Conservation (phyloP, 2,329 filamentous ascomycete species). For the Eutypella sp. region DNA sequence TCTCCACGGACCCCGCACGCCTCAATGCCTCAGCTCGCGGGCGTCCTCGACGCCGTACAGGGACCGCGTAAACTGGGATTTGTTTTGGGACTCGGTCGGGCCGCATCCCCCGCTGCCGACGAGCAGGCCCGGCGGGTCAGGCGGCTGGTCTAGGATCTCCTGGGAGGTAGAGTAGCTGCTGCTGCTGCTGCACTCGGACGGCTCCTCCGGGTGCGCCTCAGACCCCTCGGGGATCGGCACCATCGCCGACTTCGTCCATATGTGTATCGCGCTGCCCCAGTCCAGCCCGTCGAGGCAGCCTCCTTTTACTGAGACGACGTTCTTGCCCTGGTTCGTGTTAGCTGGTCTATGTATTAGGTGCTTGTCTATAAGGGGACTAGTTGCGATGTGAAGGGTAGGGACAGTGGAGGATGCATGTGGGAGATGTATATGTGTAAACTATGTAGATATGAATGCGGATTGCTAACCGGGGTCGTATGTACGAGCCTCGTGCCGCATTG, state of each 20-base stretch:
- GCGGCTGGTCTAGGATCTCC: conserved; percentile 44
- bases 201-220: conserved; percentile 52
- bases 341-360: conserved; percentile 1
- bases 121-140: conserved; percentile 21
- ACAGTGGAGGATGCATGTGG: too few species aligned
- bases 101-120: conserved; percentile 28
- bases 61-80: not conserved
- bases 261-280: conserved; percentile 57
- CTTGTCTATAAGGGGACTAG: not conserved
- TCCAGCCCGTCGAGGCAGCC: conserved; percentile 61
- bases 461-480: conserved; percentile 52
- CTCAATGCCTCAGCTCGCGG: conserved; percentile 23
- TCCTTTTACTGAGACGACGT: conserved; percentile 61
- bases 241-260: conserved; percentile 64
- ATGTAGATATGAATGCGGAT: not conserved
- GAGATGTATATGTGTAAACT: too few species aligned
- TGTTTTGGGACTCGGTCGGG: not conserved
- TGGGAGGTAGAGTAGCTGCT: conserved; percentile 40
- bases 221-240: conserved; percentile 62
- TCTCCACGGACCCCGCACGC: not conserved
- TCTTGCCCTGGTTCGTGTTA: conserved; percentile 39
- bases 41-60: conserved; percentile 12
- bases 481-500: conserved; percentile 61
- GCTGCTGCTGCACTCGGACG: conserved; percentile 32
- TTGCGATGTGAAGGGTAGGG: too few species aligned